Conservation (phyloP, 2,329 filamentous ascomycete species). For the Cladorrhinum sp. region DNA sequence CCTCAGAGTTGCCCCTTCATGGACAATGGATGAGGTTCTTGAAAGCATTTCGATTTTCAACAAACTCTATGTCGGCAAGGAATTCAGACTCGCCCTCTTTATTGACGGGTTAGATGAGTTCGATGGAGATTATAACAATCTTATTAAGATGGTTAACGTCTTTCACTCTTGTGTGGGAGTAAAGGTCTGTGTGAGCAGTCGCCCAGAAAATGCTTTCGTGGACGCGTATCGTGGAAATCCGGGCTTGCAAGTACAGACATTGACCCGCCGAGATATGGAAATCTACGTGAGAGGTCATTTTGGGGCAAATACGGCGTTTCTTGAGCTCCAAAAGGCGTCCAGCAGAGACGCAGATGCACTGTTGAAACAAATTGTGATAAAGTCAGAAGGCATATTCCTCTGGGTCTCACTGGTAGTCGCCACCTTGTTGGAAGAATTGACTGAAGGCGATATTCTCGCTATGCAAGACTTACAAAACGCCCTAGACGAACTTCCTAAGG, state of each 20-base stretch:
- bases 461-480: constrained; percentile 11
- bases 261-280: constrained; percentile 6
- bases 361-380: constrained; percentile 13
- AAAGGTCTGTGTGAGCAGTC: constrained; percentile 15
- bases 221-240: constrained; percentile 7
- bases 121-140: neutral
- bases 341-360: constrained; percentile 7
- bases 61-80: neutral
- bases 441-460: constrained; percentile 12
- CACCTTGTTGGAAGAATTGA: constrained; percentile 16
- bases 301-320: neutral
- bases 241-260: constrained; percentile 2
- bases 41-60: neutral
- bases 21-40: constrained; percentile 3
- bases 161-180: neutral
- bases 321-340: constrained; percentile 5
- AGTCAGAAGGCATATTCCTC: constrained; percentile 26
- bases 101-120: no score
- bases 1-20: neutral
- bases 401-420: constrained; percentile 26
- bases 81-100: neutral
- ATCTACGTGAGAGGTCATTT: constrained; percentile 5
- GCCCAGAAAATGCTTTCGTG: constrained; percentile 11
- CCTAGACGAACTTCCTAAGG: neutral
- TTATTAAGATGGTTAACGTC: neutral